Evolutionary conservation across 2,329 filamentous ascomycete genomes (phyloP), one percentile per base, ranked within the genome.

Genomic region (Botrytis medusae): DNA sequence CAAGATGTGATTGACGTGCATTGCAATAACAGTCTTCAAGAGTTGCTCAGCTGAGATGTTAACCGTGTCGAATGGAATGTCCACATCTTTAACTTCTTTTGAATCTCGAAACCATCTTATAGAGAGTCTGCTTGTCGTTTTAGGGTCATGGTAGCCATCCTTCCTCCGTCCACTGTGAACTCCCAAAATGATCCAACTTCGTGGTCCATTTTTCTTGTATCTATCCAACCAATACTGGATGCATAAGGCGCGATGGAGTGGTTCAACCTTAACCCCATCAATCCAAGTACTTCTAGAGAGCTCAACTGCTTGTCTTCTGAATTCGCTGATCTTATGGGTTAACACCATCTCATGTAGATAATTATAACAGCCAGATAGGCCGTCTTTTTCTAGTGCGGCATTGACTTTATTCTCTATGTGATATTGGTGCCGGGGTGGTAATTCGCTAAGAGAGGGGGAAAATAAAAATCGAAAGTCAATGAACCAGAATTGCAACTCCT

Each of bases 141-240:
- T 86, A 7, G 83, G 79, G 69, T 86, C 83, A 1, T 81, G 75
- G 20, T 81, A 82, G 16, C 83, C 82, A 60, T 82, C 80, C 73
- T 85, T 86, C 22, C 77, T 76, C 71, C 84, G 85, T 46, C 91
- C 91, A 79, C 91, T 94, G 74, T 90, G 87, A 51, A 97, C 88
- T 16, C 94, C 95, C 69, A 99, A 86, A 76, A 98, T 91, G 65
- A 99, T 86, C 95, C 96, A 99, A 81, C 91, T 97, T 84, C 97
- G 97, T 25, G 88, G 86, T 0, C 89, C 89, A 59, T 84, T 84
- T 44, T 82, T 80, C 34, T 82, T 79, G 73, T 87, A 86, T 78
- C 90, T 89, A 69, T 88, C 87, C 25, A 88, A 86, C 96, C 96
- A 99, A 83, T 99, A 99, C 79, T 98, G 95, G 48, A 99, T 88